phyloP scores from a whole-genome alignment of 768 basidiomycete species.

The Boletus bicolor region DNA sequence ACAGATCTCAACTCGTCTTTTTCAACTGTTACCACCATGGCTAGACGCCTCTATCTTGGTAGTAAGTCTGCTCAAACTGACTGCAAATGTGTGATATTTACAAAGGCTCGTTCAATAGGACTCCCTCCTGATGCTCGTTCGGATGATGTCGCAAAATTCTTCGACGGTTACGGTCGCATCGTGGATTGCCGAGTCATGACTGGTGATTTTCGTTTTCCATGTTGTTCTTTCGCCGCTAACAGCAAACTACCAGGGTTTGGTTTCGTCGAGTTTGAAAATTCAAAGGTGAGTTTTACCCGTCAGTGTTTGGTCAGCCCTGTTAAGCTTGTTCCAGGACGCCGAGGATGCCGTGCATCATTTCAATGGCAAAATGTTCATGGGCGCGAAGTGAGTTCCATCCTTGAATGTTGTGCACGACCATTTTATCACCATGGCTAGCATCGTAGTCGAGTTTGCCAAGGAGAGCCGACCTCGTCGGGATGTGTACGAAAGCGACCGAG shows the following conservation, averaged over 20 bases:
- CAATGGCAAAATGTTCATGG: conserved; percentile 89
- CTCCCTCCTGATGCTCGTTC: conserved; percentile 80
- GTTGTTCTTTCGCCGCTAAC: conserved; percentile 10
- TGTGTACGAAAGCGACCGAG: conserved; percentile 55
- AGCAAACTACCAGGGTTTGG: conserved; percentile 67
- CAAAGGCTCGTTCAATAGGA: conserved; percentile 40
- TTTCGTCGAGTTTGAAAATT: conserved; percentile 92
- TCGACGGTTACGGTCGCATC: conserved; percentile 86
- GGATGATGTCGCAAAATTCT: conserved; percentile 83
- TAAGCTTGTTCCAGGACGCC: conserved; percentile 63
- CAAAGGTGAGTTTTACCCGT: conserved; percentile 46
- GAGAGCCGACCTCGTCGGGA: conserved; percentile 86
- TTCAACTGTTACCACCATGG: conserved; percentile 51
- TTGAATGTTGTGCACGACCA: not conserved
- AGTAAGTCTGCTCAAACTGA: conserved; percentile 44
- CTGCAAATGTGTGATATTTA: conserved; percentile 6
- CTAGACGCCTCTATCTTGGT: conserved; percentile 83
- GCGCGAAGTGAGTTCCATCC: conserved; percentile 49
- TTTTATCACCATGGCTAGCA: conserved; percentile 43
- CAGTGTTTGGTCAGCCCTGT: conserved; percentile 1
- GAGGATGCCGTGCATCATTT: conserved; percentile 88
- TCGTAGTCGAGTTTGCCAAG: conserved; percentile 95
- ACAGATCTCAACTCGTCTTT: conserved; percentile 24
- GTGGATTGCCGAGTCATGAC: conserved; percentile 94
- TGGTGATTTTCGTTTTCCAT: conserved; percentile 46